Evolutionary conservation across 2,329 filamentous ascomycete species (phyloP), one percentile per base, ranked within the genome.

Genomic region (Xylariaceae sp.): DNA sequence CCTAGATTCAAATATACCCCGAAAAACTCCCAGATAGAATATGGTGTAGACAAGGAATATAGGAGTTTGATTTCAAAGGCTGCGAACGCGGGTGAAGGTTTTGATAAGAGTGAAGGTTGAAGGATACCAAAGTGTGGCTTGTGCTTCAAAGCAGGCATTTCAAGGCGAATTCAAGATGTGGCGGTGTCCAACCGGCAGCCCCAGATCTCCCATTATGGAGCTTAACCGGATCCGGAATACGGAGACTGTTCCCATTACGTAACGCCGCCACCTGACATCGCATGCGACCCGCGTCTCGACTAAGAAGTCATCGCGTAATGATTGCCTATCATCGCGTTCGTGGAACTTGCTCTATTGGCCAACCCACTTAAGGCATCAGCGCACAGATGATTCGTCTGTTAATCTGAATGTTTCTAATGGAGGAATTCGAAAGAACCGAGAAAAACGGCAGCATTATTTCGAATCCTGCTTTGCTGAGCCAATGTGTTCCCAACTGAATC

Each of bases 241-340:
- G 8, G 42, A 6, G 13, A 45, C 10, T 17, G 11, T 45, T n/a
- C 42, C 5, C n/a, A 15, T 15, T 45, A 13, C 42, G 10, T 10
- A 51, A 52, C n/a, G 18, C 13, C 48, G 50, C 63, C 60, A 61
- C 62, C 64, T 66, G 62, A 62, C 44, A 56, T 53, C 63, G 59
- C 61, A 65, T 62, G 37, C 50, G 4, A 35, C 53, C 51, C 62
- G 61, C 59, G 63, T 65, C 59, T 55, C 53, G 51, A 35, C 30
- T 34, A 49, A 42, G 5, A 56, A 50, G 18, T 37, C 51, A 52
- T 59, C 62, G 64, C 64, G 64, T 65, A 59, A 56, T 5, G 2
- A 30, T 60, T 42, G 7, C 49, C 35, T 15, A 53, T 53, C 42
- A 50, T 48, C 37, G 17, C n/a, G 17, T 57, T 47, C 11, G n/a